phyloP scores from a whole-genome alignment of 2,329 filamentous ascomycete species.

The Alternaria sp. region DNA sequence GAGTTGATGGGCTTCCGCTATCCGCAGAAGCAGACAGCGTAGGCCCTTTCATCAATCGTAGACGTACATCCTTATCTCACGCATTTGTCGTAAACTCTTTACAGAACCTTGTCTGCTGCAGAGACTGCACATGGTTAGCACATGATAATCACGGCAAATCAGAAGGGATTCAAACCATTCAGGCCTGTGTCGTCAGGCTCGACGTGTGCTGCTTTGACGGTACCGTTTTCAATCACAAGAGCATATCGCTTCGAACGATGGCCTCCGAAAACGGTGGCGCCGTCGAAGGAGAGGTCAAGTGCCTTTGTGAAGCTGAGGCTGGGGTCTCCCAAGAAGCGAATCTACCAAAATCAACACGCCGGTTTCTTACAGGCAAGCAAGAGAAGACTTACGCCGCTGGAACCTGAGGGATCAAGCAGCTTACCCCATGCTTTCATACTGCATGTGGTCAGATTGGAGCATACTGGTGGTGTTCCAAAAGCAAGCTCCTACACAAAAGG shows the following conservation, averaged over 20 bases:
- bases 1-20: no score
- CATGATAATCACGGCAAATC: not conserved
- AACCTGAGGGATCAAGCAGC: constrained; percentile 75
- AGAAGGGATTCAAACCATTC: constrained; percentile 64
- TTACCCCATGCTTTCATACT: constrained; percentile 92
- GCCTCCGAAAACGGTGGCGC: constrained; percentile 79
- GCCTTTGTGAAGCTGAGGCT: constrained; percentile 81
- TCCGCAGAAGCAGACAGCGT: not conserved
- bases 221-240: constrained; percentile 81
- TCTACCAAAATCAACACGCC: constrained; percentile 59
- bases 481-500: constrained; percentile 78
- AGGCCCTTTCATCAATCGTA: not conserved
- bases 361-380: not conserved
- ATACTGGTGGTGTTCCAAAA: not conserved
- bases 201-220: constrained; percentile 80
- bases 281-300: constrained; percentile 84
- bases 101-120: constrained; percentile 46
- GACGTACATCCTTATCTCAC: not conserved
- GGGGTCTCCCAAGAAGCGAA: constrained; percentile 89
- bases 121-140: constrained; percentile 35
- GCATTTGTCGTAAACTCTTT: not conserved
- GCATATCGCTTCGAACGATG: constrained; percentile 88
- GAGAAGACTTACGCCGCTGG: constrained; percentile 73
- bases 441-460: constrained; percentile 24
- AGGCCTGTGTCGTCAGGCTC: constrained; percentile 90